These are phyloP conservation scores for Fusarium chuoi DNA, from an alignment of 2,329 filamentous ascomycete genomes.

Conservation along the genomic window DNA sequence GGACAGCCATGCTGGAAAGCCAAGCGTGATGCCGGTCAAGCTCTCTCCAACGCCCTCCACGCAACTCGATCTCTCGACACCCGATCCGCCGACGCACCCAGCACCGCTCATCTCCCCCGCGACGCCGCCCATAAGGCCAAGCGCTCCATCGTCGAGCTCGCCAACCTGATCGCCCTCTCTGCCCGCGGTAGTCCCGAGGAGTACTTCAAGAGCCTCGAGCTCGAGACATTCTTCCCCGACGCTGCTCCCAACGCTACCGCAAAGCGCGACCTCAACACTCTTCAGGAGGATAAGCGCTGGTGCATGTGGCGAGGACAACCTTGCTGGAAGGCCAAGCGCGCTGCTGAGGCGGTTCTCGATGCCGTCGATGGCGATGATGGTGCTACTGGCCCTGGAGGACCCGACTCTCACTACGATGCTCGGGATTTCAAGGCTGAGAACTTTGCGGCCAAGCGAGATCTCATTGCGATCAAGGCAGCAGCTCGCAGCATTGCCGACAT, in stretches of 20 bases:
- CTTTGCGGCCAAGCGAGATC: conserved; percentile 52
- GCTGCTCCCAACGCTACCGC: conserved; percentile 41
- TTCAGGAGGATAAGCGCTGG: conserved; percentile 39
- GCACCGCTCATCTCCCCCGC: conserved; percentile 43
- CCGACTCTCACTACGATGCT: conserved; percentile 30
- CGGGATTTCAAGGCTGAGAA: conserved; percentile 44
- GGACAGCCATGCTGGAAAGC: conserved; percentile 56
- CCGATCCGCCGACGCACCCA: conserved; percentile 37
- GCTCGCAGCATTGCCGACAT: conserved; percentile 44
- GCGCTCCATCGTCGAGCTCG: conserved; percentile 53
- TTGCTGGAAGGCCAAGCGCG: conserved; percentile 53
- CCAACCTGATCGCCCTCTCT: conserved; percentile 49
- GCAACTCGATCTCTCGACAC: conserved; percentile 40
- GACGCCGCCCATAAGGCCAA: conserved; percentile 52
- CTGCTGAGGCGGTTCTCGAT: conserved; percentile 42
- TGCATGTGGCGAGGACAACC: conserved; percentile 46
- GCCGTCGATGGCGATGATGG: conserved; percentile 45
- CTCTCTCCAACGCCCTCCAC: conserved; percentile 46
- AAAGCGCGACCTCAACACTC: conserved; percentile 42
- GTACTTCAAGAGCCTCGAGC: conserved; percentile 49
- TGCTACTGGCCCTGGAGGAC: conserved; percentile 36
- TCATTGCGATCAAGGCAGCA: conserved; percentile 41
- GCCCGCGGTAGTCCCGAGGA: conserved; percentile 42
- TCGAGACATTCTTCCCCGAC: conserved; percentile 40
- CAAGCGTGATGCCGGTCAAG: conserved; percentile 53